These are phyloP conservation scores for Licmophora abbreviata DNA, from an alignment of 108 stramenopile species.

Conservation along the genomic window DNA sequence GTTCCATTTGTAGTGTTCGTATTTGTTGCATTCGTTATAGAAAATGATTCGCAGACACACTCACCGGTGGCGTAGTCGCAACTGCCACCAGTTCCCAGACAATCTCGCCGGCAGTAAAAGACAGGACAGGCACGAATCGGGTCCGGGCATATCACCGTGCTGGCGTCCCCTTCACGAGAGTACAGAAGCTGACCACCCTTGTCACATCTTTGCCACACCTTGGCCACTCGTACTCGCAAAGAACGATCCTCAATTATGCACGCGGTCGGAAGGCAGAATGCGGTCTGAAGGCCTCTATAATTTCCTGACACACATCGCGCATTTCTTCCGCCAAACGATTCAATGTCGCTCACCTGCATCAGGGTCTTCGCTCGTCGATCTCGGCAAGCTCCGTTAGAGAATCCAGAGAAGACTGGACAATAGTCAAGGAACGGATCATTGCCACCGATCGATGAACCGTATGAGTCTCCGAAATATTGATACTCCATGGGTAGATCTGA, in stretches of 20 bases:
- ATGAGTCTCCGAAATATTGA: constrained; percentile 55
- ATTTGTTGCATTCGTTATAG: constrained; percentile 4
- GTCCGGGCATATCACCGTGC: constrained; percentile 53
- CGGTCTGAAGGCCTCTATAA: constrained; percentile 25
- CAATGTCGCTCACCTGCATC: constrained; percentile 39
- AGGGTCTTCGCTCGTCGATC: constrained; percentile 19
- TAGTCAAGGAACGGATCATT: constrained; percentile 65
- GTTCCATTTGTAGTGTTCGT: not conserved
- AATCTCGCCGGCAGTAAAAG: constrained; percentile 74
- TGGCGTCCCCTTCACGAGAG: constrained; percentile 26
- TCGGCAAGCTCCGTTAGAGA: constrained; percentile 53
- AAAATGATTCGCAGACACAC: constrained; percentile 44
- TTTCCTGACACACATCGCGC: constrained; percentile 63
- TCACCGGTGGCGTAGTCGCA: constrained; percentile 62
- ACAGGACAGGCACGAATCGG: constrained; percentile 67
- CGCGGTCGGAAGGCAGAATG: constrained; percentile 70
- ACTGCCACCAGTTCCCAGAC: constrained; percentile 53
- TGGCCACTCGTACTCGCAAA: constrained; percentile 56
- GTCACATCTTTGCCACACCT: constrained; percentile 53
- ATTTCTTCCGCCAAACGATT: constrained; percentile 59
- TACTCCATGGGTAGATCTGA: constrained; percentile 56
- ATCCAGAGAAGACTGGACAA: constrained; percentile 74
- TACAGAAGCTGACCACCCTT: constrained; percentile 49
- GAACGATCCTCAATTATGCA: constrained; percentile 71
- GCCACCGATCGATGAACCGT: constrained; percentile 52